Conservation (phyloP, 2,329 filamentous ascomycete genomes). For the Xylariaceae sp. region DNA sequence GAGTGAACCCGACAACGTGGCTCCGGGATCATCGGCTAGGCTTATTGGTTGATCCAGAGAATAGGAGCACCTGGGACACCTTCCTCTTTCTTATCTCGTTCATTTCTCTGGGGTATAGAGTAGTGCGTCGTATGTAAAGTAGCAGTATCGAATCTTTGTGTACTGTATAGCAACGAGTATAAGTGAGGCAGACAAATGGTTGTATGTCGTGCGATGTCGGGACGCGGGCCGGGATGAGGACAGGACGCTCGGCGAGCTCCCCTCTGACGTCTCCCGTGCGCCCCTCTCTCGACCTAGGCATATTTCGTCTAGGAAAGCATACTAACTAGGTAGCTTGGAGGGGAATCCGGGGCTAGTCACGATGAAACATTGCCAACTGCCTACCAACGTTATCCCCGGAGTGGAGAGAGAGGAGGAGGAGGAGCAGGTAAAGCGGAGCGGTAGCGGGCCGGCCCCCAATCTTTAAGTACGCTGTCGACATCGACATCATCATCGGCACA, state of each 20-base stretch:
- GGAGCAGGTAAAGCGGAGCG: conserved; percentile 2
- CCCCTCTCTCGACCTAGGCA: background rate
- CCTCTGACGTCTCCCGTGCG: background rate
- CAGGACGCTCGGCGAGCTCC: background rate
- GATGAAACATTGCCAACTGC: background rate
- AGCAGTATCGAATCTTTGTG: background rate
- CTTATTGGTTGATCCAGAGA: conserved; percentile 9
- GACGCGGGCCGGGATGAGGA: conserved; percentile 3
- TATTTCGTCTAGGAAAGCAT: background rate
- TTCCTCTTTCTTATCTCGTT: background rate
- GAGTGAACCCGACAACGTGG: conserved; percentile 19
- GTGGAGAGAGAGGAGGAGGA: background rate
- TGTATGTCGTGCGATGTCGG: conserved; percentile 13
- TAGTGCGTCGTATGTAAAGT: background rate
- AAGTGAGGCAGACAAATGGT: too few relatives aligned
- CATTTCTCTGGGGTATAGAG: background rate
- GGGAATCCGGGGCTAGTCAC: background rate
- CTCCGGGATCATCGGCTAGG: conserved; percentile 11
- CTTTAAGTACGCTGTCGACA: background rate
- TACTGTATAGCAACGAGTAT: background rate
- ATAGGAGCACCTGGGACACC: background rate
- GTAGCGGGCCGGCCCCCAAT: conserved; percentile 17
- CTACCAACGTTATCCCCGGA: too few relatives aligned
- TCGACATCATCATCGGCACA: background rate
- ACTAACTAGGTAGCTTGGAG: background rate